Conservation (phyloP, 805 yeast species). For the Ogataea paraovalis region DNA sequence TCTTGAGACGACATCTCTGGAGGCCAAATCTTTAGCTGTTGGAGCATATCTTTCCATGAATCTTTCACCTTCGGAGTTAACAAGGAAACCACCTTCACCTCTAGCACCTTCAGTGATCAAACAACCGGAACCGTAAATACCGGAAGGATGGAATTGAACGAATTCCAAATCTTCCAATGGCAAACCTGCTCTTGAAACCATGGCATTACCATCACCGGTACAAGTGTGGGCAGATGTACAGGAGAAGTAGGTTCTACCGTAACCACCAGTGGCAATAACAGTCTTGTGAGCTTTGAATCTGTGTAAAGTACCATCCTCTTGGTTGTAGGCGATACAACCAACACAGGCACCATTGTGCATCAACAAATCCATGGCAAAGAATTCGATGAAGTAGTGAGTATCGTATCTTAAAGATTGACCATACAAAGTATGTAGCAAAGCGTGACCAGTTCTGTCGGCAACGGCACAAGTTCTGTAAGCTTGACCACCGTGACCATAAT, state of each 20-base stretch:
- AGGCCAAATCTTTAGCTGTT: conserved; percentile 95
- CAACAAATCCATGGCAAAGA: conserved; percentile 89
- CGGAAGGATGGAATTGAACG: conserved; percentile 98
- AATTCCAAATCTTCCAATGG: conserved; percentile 97
- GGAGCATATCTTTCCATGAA: conserved; percentile 99
- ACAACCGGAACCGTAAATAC: conserved; percentile 99
- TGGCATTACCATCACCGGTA: conserved; percentile 98
- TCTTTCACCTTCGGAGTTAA: conserved; percentile 97
- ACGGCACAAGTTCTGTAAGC: conserved; percentile 99
- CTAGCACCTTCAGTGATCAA: conserved; percentile 99
- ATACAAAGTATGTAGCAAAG: conserved; percentile 88
- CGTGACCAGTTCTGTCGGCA: conserved; percentile 99
- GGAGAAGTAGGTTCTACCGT: conserved; percentile 96
- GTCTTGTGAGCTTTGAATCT: conserved; percentile 97
- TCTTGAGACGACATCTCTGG: conserved; percentile 97
- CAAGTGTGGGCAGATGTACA: conserved; percentile 99
- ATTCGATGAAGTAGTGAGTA: conserved; percentile 97
- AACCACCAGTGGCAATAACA: conserved; percentile 97
- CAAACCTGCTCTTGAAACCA: conserved; percentile 97
- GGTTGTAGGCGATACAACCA: conserved; percentile 96
- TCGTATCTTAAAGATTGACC: conserved; percentile 96
- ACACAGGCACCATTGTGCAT: conserved; percentile 95
- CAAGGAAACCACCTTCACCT: conserved; percentile 98
- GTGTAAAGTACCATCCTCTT: conserved; percentile 98
- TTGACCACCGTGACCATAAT: conserved; percentile 97